Evolutionary conservation across 305 asterid genomes (phyloP).

Genomic region (Solanum hybrid): DNA sequence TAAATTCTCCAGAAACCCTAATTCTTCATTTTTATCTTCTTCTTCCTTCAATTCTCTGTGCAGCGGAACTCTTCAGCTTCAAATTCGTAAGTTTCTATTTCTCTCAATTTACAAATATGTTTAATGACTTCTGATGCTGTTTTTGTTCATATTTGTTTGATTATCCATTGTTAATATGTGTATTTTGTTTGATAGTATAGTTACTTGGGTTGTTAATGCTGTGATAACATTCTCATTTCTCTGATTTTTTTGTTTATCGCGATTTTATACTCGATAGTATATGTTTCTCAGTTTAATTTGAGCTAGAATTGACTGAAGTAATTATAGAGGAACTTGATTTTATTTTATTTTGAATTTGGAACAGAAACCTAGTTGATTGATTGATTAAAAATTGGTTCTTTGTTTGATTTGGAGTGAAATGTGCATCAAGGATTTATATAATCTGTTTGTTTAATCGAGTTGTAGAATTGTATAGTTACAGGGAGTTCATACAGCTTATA

Average conservation of each 20-base stretch:
- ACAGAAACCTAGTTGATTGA: neutral
- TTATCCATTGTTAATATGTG: neutral
- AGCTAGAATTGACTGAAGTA: neutral
- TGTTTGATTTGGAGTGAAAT: neutral
- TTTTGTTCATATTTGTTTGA: neutral
- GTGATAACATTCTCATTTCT: neutral
- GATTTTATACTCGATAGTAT: neutral
- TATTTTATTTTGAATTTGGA: neutral
- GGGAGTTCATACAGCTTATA: neutral
- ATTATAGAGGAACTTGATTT: neutral
- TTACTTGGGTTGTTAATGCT: neutral
- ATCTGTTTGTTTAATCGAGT: neutral
- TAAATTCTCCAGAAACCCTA: neutral
- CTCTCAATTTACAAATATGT: neutral
- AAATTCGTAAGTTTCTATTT: neutral
- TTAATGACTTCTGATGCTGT: neutral
- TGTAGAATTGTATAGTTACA: neutral
- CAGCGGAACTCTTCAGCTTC: neutral
- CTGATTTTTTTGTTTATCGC: neutral
- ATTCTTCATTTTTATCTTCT: neutral
- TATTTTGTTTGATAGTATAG: neutral
- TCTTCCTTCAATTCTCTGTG: neutral
- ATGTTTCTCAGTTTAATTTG: neutral
- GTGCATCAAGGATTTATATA: neutral
- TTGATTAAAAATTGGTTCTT: neutral